phyloP scores from a whole-genome alignment of 2,329 filamentous ascomycete species.

The Paracorniculantispora psalliotae region DNA sequence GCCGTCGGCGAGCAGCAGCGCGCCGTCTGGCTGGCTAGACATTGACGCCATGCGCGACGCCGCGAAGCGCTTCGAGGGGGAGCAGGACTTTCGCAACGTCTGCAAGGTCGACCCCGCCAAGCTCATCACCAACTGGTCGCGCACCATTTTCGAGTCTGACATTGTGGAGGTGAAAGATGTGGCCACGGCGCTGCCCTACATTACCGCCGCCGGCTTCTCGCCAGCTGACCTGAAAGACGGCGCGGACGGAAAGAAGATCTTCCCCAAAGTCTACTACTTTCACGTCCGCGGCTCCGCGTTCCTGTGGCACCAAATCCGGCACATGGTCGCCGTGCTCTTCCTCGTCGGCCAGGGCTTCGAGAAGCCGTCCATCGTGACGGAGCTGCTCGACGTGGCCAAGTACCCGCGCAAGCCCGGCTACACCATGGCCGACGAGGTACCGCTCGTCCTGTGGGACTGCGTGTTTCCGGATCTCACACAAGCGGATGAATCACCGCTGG shows the following conservation, averaged over 20 bases:
- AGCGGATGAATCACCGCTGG: slow-evolving; percentile 24
- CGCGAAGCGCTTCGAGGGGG: slow-evolving; percentile 72
- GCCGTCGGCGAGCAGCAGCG: slow-evolving; percentile 23
- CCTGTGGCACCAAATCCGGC: slow-evolving; percentile 95
- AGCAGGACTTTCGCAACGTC: slow-evolving; percentile 94
- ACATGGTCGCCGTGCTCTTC: slow-evolving; percentile 92
- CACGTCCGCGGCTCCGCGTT: slow-evolving; percentile 87
- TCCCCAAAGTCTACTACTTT: slow-evolving; percentile 77
- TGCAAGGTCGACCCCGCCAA: slow-evolving; percentile 91
- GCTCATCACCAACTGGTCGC: slow-evolving; percentile 77
- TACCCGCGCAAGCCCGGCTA: slow-evolving; percentile 79
- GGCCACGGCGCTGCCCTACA: slow-evolving; percentile 51
- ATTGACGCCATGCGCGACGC: slow-evolving; percentile 81
- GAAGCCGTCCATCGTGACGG: slow-evolving; percentile 62
- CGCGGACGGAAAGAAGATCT: slow-evolving; percentile 16
- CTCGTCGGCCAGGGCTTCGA: slow-evolving; percentile 86
- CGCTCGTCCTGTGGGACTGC: slow-evolving; percentile 94
- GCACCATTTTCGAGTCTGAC: slow-evolving; percentile 73
- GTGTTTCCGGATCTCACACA: slow-evolving; percentile 57
- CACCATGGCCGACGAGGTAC: slow-evolving; percentile 83
- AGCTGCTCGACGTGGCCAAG: slow-evolving; percentile 66
- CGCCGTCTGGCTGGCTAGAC: slow-evolving; percentile 72
- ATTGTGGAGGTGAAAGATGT: slow-evolving; percentile 64
- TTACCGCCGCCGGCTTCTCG: slow-evolving; percentile 37
- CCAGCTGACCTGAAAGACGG: slow-evolving; percentile 17